Conservation (phyloP, 2,329 filamentous ascomycete species). For the Colletotrichum sp. region DNA sequence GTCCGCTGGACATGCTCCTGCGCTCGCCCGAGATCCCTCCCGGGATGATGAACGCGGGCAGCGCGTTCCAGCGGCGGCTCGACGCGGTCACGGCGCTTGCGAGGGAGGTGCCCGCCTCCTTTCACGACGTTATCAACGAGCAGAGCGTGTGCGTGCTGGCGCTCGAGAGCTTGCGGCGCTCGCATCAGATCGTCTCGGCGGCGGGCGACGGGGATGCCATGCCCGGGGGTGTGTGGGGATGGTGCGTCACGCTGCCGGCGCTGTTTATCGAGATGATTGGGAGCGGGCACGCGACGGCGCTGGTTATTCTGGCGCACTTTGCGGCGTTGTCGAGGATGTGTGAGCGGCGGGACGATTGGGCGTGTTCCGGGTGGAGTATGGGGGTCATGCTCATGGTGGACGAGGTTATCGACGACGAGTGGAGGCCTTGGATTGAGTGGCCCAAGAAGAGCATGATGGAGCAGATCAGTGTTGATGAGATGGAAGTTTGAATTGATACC, state of each 20-base stretch:
- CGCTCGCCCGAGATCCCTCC: background rate
- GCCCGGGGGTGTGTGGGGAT: slow-evolving; percentile 12
- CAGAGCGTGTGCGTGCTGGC: slow-evolving; percentile 19
- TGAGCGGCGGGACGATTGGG: slow-evolving; percentile 5
- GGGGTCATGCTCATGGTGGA: slow-evolving; percentile 20
- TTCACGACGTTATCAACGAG: slow-evolving; percentile 7
- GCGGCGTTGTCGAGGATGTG: slow-evolving; percentile 9
- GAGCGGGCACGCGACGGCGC: slow-evolving; percentile 17
- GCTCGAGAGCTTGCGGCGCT: slow-evolving; percentile 16
- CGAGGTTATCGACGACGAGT: slow-evolving; percentile 2
- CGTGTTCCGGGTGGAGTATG: slow-evolving; percentile 18
- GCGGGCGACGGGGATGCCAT: background rate
- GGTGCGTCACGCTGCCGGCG: slow-evolving; percentile 17
- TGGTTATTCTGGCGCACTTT: slow-evolving; percentile 25
- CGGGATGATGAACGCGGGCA: background rate
- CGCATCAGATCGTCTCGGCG: background rate
- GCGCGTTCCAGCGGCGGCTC: slow-evolving; percentile 10
- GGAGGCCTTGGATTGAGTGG: slow-evolving; percentile 21
- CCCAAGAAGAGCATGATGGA: slow-evolving; percentile 20
- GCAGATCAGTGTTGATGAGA: slow-evolving; percentile 21
- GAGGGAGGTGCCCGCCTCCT: slow-evolving; percentile 5
- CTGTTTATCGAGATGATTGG: slow-evolving; percentile 22
- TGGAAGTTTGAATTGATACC: slow-evolving; percentile 6
- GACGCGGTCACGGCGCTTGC: slow-evolving; percentile 16
- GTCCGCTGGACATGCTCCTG: slow-evolving; percentile 20